Conservation (phyloP, 1,284 basidiomycete species). For the Ganoderma boninense region DNA sequence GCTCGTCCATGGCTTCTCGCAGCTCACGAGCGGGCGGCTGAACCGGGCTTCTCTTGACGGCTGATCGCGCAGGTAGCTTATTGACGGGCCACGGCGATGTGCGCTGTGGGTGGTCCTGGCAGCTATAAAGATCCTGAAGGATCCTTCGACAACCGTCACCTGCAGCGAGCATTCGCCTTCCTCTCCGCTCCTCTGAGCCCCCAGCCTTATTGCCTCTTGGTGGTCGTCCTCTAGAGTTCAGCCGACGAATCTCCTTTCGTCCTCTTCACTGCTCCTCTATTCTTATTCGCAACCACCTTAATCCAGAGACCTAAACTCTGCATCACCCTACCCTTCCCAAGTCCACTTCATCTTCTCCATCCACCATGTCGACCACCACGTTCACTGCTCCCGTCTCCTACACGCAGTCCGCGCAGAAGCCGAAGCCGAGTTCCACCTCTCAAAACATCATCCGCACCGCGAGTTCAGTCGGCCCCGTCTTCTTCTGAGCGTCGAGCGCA, state of each 20-base stretch:
- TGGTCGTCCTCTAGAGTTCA: background rate
- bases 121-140: conserved; percentile 17
- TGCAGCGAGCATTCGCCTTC: conserved; percentile 22
- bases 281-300: conserved; percentile 14
- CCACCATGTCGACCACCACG: conserved; percentile 27
- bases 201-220: conserved; percentile 1
- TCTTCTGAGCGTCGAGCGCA: conserved; percentile 35
- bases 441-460: conserved; percentile 38
- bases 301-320: conserved; percentile 8
- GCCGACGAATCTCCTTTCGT: conserved; percentile 2
- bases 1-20: conserved; percentile 6
- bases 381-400: conserved; percentile 25
- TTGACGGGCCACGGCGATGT: conserved; percentile 23
- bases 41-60: conserved; percentile 28
- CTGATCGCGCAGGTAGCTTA: conserved; percentile 32
- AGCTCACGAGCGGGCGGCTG: conserved; percentile 22
- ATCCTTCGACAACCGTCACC: conserved; percentile 19
- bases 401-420: conserved; percentile 30
- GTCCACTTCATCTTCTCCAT: background rate
- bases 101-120: conserved; percentile 10
- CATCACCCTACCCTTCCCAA: conserved; percentile 7
- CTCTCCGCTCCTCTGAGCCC: conserved; percentile 22
- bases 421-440: conserved; percentile 32
- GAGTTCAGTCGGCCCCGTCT: conserved; percentile 35
- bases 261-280: background rate